Percentiles rank a stretch among this genome's conserved stretches.
phyloP scores from a whole-genome alignment of 768 basidiomycete species.

The Boletus huronensis region DNA sequence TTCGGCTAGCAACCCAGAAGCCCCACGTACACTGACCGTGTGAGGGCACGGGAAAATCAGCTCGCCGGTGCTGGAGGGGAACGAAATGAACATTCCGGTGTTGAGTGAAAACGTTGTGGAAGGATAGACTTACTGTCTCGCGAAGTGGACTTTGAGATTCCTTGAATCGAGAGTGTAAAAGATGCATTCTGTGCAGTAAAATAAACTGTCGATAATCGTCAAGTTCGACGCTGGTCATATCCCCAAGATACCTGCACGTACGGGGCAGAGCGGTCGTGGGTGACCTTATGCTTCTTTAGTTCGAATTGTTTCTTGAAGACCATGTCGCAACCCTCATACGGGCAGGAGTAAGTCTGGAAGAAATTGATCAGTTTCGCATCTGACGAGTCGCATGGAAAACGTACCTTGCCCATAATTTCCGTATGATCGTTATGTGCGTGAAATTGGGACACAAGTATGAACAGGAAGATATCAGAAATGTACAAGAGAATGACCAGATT shows the following conservation, averaged over 20 bases:
- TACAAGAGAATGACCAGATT: conserved; percentile 9
- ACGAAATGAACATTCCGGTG: neutral
- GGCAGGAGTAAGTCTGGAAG: conserved; percentile 8
- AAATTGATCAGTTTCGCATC: neutral
- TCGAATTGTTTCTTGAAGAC: conserved; percentile 4
- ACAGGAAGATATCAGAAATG: too few species aligned
- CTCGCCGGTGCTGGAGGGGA: conserved; percentile 10
- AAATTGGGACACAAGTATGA: neutral
- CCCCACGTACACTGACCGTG: neutral
- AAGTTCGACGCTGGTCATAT: neutral
- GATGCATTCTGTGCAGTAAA: conserved; percentile 4
- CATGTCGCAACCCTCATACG: conserved; percentile 1
- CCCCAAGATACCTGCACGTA: neutral
- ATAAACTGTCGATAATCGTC: conserved; percentile 2
- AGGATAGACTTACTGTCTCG: conserved; percentile 12
- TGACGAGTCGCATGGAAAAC: neutral
- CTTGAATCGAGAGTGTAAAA: conserved; percentile 8
- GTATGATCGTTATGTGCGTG: neutral
- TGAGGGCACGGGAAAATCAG: too few species aligned
- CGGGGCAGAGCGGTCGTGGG: conserved; percentile 6
- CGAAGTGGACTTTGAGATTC: neutral
- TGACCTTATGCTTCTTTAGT: conserved; percentile 12
- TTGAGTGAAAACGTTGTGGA: neutral
- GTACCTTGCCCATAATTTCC: neutral
- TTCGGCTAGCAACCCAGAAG: neutral